These are phyloP conservation scores for Oehlia diaphana DNA, from an alignment of 192 early-diverging fungal genomes.

Conservation along the genomic window DNA sequence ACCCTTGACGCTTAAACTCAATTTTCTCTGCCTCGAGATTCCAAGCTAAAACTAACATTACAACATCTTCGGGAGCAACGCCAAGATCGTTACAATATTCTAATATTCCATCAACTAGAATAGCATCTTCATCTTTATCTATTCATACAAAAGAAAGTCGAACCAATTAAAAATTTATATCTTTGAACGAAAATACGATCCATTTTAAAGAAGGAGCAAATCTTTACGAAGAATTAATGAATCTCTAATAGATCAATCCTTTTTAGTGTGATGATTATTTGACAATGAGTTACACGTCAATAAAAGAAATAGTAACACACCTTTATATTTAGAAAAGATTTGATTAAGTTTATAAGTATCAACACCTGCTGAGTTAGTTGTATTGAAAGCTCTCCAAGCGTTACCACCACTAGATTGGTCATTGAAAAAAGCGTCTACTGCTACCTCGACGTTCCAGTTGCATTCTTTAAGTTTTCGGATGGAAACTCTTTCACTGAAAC, in stretches of 20 bases:
- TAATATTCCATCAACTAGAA: constrained; percentile 73
- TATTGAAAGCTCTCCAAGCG: constrained; percentile 24
- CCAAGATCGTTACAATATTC: constrained; percentile 66
- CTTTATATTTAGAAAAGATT: constrained; percentile 76
- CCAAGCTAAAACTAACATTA: constrained; percentile 69
- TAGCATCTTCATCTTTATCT: constrained; percentile 64
- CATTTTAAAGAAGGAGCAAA: background rate
- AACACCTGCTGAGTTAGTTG: constrained; percentile 19
- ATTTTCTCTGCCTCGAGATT: constrained; percentile 68
- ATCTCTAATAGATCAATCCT: background rate
- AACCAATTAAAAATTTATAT: background rate
- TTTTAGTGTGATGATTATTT: background rate
- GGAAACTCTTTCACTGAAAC: constrained; percentile 55
- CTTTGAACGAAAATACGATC: background rate
- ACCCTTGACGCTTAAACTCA: constrained; percentile 70
- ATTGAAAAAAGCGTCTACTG: constrained; percentile 63
- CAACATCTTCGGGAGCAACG: constrained; percentile 73
- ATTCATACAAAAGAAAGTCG: constrained; percentile 19
- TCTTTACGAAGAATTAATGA: background rate
- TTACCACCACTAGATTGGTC: constrained; percentile 27
- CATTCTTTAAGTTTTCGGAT: constrained; percentile 49
- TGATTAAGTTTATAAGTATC: constrained; percentile 47
- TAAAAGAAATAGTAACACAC: constrained; percentile 37
- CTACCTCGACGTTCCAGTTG: constrained; percentile 70
- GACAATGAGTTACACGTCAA: background rate